phyloP scores from a whole-genome alignment of 345 rosid species.

The Arabidopsis suecica region DNA sequence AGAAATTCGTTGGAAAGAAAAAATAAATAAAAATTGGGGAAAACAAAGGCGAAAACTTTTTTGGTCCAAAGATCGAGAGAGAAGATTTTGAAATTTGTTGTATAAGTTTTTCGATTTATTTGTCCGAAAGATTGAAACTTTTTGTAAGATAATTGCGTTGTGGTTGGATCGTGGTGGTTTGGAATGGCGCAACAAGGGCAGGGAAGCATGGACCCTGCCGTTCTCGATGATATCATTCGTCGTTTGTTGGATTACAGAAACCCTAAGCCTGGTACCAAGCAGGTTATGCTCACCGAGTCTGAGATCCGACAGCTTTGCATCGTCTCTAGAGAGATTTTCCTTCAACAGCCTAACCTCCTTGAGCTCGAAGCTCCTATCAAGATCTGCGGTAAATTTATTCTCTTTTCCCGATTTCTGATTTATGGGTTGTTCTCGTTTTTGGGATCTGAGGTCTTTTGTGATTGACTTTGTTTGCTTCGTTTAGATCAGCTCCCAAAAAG shows the following conservation, averaged over 20 bases:
- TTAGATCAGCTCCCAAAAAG: conserved; percentile 27
- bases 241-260: conserved; percentile 69
- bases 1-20: conserved; percentile 37
- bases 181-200: conserved; percentile 66
- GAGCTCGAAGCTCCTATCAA: conserved; percentile 93
- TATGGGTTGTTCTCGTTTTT: background rate
- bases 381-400: conserved; percentile 74
- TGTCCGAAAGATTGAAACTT: conserved; percentile 39
- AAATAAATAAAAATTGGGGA: conserved; percentile 10
- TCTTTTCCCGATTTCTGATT: conserved; percentile 10
- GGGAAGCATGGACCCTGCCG: conserved; percentile 65
- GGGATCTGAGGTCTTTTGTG: conserved; percentile 35
- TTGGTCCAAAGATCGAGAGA: conserved; percentile 40
- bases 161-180: conserved; percentile 14
- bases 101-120: conserved; percentile 33
- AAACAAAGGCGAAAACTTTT: conserved; percentile 42
- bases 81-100: conserved; percentile 23
- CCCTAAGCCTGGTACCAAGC: conserved; percentile 67
- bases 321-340: conserved; percentile 72
- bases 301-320: conserved; percentile 89
- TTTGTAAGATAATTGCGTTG: background rate
- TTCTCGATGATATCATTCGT: conserved; percentile 70
- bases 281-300: conserved; percentile 75
- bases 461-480: too few species aligned
- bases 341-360: conserved; percentile 88